Evolutionary conservation across 805 yeast species (phyloP), one percentile per base, ranked within the genome.

Genomic region (Myxozyma mucilagina): DNA sequence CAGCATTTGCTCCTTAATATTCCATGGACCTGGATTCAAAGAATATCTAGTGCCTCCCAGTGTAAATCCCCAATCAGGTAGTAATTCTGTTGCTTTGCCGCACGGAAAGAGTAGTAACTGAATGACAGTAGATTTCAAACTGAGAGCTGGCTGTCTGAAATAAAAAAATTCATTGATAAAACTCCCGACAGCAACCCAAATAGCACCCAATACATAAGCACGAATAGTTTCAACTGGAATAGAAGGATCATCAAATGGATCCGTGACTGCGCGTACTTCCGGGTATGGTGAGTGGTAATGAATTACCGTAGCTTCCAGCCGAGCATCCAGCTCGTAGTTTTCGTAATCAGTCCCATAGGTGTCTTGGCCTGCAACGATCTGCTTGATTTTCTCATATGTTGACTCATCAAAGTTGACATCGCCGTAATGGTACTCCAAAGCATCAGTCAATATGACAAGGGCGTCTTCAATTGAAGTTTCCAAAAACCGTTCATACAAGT

Each of bases 11-110:
- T 86, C 90, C 68, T 86, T 86, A 63, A 72, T 76, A 34, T 78
- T 74, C 86, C 87, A 86, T 11, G 87, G 86, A 10, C 89, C 87
- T 2, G 86, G 87, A 70, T 84, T 84, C 56, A 85, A 70, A 7
- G 76, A 75, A 57, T 72, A 70, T 64, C 79, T 75, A 20, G 67
- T 72, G 49, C 83, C 78, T n/a, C 44, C 31, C 18, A 61, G 44
- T 67, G 56, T 42, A 18, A 63, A 61, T 13, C 58, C 64, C 62
- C 59, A 52, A 31, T 61, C 59, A 11, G 64, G 64, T 1, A 61
- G 56, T 10, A 52, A 13, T 43, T 57, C 50, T 20, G 45, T 11
- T 13, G 78, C 61, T 53, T 74, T 72, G 57, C 91, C 90, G 36
- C 81, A 64, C 6, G 89, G 89, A 71, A 79, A 84, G 2, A 87